Evolutionary conservation across 2,329 filamentous ascomycete species (phyloP).

Genomic region (Cladosporium velox): DNA sequence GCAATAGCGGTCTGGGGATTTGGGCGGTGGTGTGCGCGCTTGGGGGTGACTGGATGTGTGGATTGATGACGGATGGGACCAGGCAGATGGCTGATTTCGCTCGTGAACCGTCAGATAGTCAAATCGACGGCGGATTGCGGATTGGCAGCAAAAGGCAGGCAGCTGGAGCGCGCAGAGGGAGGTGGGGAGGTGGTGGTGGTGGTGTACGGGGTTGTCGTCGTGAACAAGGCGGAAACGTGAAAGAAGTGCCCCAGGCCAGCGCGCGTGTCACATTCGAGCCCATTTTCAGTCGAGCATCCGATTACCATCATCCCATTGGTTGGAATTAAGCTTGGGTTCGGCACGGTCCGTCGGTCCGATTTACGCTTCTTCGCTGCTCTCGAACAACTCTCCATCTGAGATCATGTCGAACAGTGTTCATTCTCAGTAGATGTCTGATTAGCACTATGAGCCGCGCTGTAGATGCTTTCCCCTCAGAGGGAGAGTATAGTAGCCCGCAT

Average conservation of each 20-base stretch:
- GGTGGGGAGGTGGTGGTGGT: neutral
- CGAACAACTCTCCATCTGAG: too few species aligned
- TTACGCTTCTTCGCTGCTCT: neutral
- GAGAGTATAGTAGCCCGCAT: neutral
- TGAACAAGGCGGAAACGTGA: neutral
- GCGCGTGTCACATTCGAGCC: neutral
- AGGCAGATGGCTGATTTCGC: constrained; percentile 19
- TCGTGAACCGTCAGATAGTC: constrained; percentile 22
- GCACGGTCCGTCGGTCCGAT: neutral
- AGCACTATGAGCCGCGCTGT: too few species aligned
- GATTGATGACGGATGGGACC: constrained; percentile 4
- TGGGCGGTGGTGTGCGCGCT: constrained; percentile 9
- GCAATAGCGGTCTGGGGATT: constrained; percentile 2
- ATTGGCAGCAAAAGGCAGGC: constrained; percentile 22
- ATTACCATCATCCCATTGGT: neutral
- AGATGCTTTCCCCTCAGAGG: neutral
- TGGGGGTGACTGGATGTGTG: constrained; percentile 7
- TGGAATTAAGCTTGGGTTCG: neutral
- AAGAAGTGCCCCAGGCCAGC: neutral
- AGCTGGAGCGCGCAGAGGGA: constrained; percentile 19
- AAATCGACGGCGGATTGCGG: constrained; percentile 20
- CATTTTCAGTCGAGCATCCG: neutral
- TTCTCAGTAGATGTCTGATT: too few species aligned
- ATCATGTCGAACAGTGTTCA: neutral
- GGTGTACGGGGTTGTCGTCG: neutral